These are phyloP conservation scores for Paulownia fortunei DNA, from an alignment of 257 asterid genomes.

Conservation along the genomic window DNA sequence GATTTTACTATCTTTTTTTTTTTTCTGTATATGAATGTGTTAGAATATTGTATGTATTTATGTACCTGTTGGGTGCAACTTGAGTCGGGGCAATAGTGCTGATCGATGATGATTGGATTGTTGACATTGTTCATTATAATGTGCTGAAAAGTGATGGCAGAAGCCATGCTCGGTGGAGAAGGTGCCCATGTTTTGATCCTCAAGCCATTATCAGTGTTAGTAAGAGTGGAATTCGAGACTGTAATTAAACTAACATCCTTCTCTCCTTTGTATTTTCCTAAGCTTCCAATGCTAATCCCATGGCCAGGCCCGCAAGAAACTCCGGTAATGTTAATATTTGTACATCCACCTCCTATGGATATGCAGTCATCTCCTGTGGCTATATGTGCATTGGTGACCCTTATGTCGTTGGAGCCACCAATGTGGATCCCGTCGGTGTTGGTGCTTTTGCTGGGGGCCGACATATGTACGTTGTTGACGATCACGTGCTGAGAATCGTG, in stretches of 20 bases:
- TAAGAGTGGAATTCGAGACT: slow-evolving; percentile 18
- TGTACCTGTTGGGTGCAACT: slow-evolving; percentile 1
- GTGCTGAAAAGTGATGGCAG: slow-evolving; percentile 6
- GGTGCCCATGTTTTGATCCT: slow-evolving; percentile 41
- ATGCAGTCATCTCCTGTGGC: slow-evolving; percentile 49
- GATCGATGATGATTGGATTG: slow-evolving; percentile 46
- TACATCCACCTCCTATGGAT: slow-evolving; percentile 35
- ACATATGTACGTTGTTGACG: neutral
- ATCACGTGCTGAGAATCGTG: neutral
- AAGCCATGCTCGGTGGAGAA: neutral
- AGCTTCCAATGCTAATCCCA: slow-evolving; percentile 37
- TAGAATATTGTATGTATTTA: too few relatives aligned
- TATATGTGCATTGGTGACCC: neutral
- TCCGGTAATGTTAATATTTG: slow-evolving; percentile 19
- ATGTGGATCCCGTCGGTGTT: slow-evolving; percentile 56
- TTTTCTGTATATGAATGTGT: too few relatives aligned
- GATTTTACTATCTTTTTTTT: too few relatives aligned
- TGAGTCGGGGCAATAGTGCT: slow-evolving; percentile 32
- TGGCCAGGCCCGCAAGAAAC: slow-evolving; percentile 50
- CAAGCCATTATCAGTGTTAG: slow-evolving; percentile 28
- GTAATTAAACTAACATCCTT: slow-evolving; percentile 20
- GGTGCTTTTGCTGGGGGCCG: slow-evolving; percentile 43
- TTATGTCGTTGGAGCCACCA: slow-evolving; percentile 17
- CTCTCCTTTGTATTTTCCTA: slow-evolving; percentile 32
- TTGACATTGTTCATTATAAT: slow-evolving; percentile 17